Base-by-base conservation (phyloP, 306 rosid genomes). In the Begonia fuchsioides region DNA sequence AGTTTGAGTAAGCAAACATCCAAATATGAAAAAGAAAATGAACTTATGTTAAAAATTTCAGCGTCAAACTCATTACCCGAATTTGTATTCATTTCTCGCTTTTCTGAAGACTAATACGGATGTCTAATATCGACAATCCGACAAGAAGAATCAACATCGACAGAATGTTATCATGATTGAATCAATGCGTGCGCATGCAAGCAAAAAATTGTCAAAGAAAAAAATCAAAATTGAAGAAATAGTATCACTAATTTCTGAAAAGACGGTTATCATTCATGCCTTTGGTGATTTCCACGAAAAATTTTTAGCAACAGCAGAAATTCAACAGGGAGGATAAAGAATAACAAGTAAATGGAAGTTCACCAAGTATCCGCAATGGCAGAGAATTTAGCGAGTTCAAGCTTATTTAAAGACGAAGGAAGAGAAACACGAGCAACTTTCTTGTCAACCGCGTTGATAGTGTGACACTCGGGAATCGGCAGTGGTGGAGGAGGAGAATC, bases 311-410 rank as follows among this genome's bases (percentile, higher is more conserved):
- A n/a, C 14, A 14, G 16, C 13, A 18, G 45, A 51, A 35, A 43
- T 18, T 32, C 46, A 50, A 38, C 6, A 12, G 1, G 1, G 15
- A 32, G 13, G 12, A 12, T 32, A 16, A 12, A 10, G 44, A 0
- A 2, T 17, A 13, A 12, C 1, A 2, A 38, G 8, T 15, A 54
- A 44, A 51, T 26, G 18, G 9, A 54, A 61, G 53, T 72, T 68
- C 14, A 87, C 94, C 84, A 87, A 56, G 92, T 56, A 49, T 82
- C 92, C 10, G 92, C 60, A 46, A 82, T 72, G 73, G 92, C 70
- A 45, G 83, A 69, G 72, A 82, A 87, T 60, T 82, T 82, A 44
- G 74, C 76, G 48, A 87, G 84, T 50, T 86, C 96, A 6, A 44
- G 14, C 32, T 64, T 69, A 53, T 86, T 82, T 68, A 76, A 46